A percentile compares a stretch with the other conserved stretches of the same genome.
phyloP scores from a whole-genome alignment of 2,329 filamentous ascomycete species.

The Ceratocystis destructans region DNA sequence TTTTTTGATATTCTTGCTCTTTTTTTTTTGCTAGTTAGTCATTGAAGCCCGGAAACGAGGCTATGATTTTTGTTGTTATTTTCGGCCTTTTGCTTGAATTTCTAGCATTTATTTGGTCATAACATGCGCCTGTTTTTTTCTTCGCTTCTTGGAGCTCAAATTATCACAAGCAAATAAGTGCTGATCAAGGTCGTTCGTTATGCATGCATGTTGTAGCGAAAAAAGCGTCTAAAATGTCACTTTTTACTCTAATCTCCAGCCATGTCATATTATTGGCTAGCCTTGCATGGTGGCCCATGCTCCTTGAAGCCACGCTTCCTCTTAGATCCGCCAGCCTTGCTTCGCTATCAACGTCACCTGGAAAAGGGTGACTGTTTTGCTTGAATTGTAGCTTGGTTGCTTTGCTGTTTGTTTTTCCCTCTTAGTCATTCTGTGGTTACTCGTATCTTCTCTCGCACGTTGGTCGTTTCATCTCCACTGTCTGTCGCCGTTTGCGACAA shows the following conservation, averaged over 20 bases:
- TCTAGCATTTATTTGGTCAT: background rate
- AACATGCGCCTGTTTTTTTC: background rate
- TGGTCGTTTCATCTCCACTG: background rate
- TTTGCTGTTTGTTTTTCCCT: background rate
- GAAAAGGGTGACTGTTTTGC: background rate
- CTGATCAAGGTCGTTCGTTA: background rate
- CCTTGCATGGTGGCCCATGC: conserved; percentile 3
- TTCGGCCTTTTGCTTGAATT: background rate
- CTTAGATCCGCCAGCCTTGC: conserved; percentile 8
- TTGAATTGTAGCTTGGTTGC: background rate
- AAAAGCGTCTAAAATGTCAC: background rate
- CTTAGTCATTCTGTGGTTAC: background rate
- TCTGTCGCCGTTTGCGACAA: background rate
- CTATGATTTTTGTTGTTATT: background rate
- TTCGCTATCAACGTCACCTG: background rate
- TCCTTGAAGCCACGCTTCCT: conserved; percentile 12
- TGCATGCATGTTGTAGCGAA: background rate
- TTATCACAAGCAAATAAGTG: background rate
- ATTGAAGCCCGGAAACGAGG: background rate
- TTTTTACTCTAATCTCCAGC: background rate
- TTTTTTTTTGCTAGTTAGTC: background rate
- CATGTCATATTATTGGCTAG: conserved; percentile 6
- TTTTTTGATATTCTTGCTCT: background rate
- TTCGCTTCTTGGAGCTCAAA: background rate
- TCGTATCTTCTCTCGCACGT: background rate